A percentile compares a stretch with the other conserved stretches of the same genome.
Evolutionary conservation across 2,329 filamentous ascomycete species (phyloP).

Genomic region (Xylaria sp.): DNA sequence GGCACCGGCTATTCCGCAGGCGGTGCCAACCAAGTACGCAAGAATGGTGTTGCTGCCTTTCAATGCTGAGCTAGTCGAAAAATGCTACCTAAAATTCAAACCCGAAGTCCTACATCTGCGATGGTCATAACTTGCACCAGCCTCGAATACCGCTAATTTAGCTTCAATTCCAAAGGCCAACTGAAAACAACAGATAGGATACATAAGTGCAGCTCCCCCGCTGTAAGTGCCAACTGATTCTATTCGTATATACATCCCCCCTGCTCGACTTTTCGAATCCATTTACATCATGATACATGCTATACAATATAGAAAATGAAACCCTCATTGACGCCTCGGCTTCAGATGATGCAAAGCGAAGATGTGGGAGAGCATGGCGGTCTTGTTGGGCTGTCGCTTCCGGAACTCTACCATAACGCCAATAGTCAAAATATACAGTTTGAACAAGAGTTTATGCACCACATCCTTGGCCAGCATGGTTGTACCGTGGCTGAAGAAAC

Average conservation of each 20-base stretch:
- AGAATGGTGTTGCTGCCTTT: conserved; percentile 73
- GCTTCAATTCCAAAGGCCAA: neutral
- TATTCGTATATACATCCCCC: neutral
- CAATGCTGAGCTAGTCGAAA: conserved; percentile 64
- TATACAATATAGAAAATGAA: neutral
- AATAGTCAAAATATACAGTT: conserved; percentile 71
- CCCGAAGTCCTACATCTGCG: neutral
- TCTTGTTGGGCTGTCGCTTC: neutral
- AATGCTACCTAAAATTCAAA: neutral
- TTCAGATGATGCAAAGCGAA: neutral
- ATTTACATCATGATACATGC: conserved; percentile 8
- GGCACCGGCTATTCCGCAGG: conserved; percentile 91
- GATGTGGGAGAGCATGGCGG: neutral
- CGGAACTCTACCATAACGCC: conserved; percentile 43
- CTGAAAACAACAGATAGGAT: neutral
- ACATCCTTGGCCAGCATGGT: conserved; percentile 87
- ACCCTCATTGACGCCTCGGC: neutral
- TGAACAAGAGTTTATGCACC: conserved; percentile 74
- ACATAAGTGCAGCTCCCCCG: conserved; percentile 1
- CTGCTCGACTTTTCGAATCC: neutral
- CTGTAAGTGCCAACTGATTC: conserved; percentile 14
- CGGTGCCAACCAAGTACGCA: conserved; percentile 82
- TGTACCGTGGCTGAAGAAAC: conserved; percentile 83
- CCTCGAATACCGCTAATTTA: neutral
- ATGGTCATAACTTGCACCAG: neutral